phyloP scores from a whole-genome alignment of 2,329 filamentous ascomycete genomes.

The Chalara sp. region DNA sequence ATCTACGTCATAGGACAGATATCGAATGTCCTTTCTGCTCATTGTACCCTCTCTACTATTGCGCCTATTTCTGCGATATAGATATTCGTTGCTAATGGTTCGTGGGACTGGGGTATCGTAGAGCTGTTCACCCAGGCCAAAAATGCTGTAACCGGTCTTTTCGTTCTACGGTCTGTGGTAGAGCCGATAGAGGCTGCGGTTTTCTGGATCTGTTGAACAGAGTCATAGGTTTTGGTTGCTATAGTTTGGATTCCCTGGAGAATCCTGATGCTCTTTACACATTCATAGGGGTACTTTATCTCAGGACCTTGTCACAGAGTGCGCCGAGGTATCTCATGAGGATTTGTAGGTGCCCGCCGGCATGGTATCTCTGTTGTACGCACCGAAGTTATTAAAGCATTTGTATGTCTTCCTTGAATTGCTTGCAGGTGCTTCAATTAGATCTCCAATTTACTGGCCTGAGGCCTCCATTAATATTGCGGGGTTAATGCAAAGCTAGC shows the following conservation, averaged over 20 bases:
- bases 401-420: neutral
- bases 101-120: too few species aligned
- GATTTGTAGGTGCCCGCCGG: constrained; percentile 15
- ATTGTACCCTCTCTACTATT: too few species aligned
- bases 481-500: too few species aligned
- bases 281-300: neutral
- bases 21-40: too few species aligned
- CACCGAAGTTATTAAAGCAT: neutral
- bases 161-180: neutral
- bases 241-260: constrained; percentile 32
- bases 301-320: neutral
- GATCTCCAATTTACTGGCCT: too few species aligned
- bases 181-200: neutral
- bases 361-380: neutral
- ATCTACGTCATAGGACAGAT: too few species aligned
- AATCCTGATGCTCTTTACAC: constrained; percentile 39
- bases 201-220: neutral
- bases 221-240: constrained; percentile 20
- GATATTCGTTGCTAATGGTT: too few species aligned
- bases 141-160: too few species aligned
- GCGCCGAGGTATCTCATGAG: neutral
- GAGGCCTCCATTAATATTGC: too few species aligned
- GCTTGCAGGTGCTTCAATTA: neutral
- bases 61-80: too few species aligned
- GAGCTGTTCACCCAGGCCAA: too few species aligned